These are phyloP conservation scores for Aspergillus egyptiacus DNA, from an alignment of 495 filamentous ascomycete species.

Conservation along the genomic window DNA sequence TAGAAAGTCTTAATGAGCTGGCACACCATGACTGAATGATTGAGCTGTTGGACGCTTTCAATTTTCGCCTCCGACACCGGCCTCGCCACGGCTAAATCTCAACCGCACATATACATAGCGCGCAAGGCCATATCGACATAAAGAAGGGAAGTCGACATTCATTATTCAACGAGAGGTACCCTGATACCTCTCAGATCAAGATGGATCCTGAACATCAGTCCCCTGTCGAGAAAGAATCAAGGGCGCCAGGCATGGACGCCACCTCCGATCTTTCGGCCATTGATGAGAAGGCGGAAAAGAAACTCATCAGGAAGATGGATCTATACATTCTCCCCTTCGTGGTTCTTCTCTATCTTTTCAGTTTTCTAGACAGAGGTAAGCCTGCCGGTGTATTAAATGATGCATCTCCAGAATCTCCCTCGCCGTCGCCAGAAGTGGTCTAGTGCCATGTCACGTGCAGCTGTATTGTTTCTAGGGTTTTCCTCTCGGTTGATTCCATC, in stretches of 20 bases:
- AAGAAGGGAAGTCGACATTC: not conserved
- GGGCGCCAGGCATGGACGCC: not conserved
- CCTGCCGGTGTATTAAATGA: slow-evolving; percentile 9
- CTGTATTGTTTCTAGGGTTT: no score
- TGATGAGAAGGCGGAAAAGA: slow-evolving; percentile 39
- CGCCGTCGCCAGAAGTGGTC: no score
- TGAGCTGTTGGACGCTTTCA: not conserved
- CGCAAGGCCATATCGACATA: not conserved
- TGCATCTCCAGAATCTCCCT: no score
- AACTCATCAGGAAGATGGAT: slow-evolving; percentile 51
- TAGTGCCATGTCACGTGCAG: no score
- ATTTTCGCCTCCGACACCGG: slow-evolving; percentile 2
- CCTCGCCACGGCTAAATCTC: not conserved
- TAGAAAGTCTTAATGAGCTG: not conserved
- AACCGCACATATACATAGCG: not conserved
- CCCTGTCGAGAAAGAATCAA: not conserved
- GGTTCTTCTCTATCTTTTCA: slow-evolving; percentile 56
- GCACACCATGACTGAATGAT: not conserved
- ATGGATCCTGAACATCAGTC: slow-evolving; percentile 14
- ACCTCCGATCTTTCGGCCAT: slow-evolving; percentile 22
- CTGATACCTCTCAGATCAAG: slow-evolving; percentile 8
- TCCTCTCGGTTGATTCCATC: no score
- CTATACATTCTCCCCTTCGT: slow-evolving; percentile 55
- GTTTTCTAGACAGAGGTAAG: slow-evolving; percentile 57
- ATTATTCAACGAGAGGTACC: slow-evolving; percentile 1